phyloP scores from a whole-genome alignment of 2,329 filamentous ascomycete species.

The Fusarium phyllophilum region DNA sequence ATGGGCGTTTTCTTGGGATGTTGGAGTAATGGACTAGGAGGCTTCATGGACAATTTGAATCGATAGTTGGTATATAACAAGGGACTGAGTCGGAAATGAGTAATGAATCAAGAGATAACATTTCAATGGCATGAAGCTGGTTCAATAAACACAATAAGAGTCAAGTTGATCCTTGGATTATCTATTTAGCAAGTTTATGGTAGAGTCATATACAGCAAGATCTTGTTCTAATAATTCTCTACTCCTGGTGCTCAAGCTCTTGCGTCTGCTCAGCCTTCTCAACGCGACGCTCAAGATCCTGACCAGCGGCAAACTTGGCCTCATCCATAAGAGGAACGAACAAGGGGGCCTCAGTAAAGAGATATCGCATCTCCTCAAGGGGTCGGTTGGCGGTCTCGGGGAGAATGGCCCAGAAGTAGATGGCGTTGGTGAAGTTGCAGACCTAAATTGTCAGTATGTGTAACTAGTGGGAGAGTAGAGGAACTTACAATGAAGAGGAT shows the following conservation, averaged over 20 bases:
- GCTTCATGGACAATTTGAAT: too few species aligned
- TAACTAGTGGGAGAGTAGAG: accelerated
- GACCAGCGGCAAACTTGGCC: constrained; percentile 13
- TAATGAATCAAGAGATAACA: background rate
- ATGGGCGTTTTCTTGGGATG: background rate
- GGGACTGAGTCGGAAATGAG: background rate
- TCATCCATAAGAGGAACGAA: constrained; percentile 69
- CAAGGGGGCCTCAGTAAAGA: constrained; percentile 72
- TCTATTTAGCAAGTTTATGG: background rate
- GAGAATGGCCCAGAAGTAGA: constrained; percentile 70
- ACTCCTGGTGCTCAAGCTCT: constrained; percentile 20
- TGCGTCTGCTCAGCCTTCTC: constrained; percentile 26
- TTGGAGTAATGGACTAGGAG: background rate
- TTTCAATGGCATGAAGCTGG: background rate
- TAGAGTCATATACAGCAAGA: background rate
- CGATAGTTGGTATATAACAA: background rate
- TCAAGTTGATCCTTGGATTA: background rate
- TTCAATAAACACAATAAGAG: background rate
- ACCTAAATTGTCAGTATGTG: constrained; percentile 44
- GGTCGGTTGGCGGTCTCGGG: constrained; percentile 73
- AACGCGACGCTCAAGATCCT: constrained; percentile 23
- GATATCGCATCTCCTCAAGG: constrained; percentile 74
- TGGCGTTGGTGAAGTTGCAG: constrained; percentile 66
- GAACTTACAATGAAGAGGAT: constrained; percentile 51
- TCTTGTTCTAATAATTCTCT: background rate